Conservation (phyloP, 2,329 filamentous ascomycete genomes). For the Paracoccidioides brasiliensis region DNA sequence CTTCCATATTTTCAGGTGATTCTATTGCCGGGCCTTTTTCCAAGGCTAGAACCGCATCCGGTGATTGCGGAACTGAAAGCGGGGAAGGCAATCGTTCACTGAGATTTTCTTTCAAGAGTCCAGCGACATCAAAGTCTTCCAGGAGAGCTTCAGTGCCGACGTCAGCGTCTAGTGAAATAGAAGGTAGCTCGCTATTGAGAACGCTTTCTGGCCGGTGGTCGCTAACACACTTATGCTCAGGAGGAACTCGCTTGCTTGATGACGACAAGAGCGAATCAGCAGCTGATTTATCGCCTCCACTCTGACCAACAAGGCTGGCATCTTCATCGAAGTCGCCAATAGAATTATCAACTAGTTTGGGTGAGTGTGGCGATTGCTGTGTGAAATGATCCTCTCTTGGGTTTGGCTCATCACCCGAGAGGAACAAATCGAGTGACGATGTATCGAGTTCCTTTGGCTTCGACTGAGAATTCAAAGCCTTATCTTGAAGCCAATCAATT, state of each 20-base stretch:
- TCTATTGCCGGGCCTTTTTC: not conserved
- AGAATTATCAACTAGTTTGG: not conserved
- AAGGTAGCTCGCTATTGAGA: not conserved
- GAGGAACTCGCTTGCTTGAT: not conserved
- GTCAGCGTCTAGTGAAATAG: not conserved
- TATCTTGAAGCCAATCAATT: slow-evolving; percentile 25
- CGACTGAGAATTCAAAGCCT: slow-evolving; percentile 4
- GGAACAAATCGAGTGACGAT: slow-evolving; percentile 9
- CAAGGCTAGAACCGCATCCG: not conserved
- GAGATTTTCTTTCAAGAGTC: not conserved
- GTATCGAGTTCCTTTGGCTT: slow-evolving; percentile 6
- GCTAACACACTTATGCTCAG: not conserved
- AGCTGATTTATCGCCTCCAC: not conserved
- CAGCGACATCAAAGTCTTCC: not conserved
- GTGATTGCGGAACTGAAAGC: not conserved
- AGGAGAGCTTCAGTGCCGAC: not conserved
- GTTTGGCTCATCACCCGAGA: slow-evolving; percentile 8
- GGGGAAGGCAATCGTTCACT: not conserved
- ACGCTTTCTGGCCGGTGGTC: not conserved
- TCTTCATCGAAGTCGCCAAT: slow-evolving; percentile 11
- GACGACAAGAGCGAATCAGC: not conserved
- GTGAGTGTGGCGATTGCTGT: slow-evolving; percentile 3
- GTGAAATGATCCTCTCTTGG: slow-evolving; percentile 4
- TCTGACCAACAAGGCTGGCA: not conserved
- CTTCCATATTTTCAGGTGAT: not conserved